Evolutionary conservation across 148 eudicot species (phyloP).

Genomic region (Silene uniflora): DNA sequence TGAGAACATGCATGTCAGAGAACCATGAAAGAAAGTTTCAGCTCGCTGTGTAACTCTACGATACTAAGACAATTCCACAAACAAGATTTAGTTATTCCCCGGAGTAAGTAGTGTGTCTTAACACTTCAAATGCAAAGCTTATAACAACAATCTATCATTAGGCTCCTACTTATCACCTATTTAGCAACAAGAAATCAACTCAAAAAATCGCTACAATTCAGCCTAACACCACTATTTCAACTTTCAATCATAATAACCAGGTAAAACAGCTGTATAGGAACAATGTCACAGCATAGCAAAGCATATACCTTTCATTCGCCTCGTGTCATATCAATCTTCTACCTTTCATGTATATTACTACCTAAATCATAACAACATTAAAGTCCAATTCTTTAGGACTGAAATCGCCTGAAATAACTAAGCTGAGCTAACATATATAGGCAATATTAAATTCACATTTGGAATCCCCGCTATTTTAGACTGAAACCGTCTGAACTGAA

Average conservation of each 20-base stretch:
- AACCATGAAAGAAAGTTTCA: no score
- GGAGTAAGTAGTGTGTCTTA: neutral
- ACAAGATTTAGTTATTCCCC: no score
- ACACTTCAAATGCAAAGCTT: neutral
- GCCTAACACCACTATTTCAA: neutral
- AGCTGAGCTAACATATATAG: neutral
- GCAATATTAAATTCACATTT: neutral
- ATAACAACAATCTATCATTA: neutral
- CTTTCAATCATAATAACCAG: neutral
- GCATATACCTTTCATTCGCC: neutral
- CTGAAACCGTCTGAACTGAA: neutral
- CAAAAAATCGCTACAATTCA: neutral
- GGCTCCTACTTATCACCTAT: neutral
- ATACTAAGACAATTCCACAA: no score
- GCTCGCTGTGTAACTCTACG: no score
- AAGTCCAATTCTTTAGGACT: no score
- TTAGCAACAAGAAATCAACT: neutral
- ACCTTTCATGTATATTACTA: neutral
- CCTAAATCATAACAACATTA: no score
- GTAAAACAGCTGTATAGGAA: neutral
- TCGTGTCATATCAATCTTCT: neutral
- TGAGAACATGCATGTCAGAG: no score
- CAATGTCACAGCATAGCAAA: neutral
- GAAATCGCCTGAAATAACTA: no score
- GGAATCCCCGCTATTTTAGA: neutral